phyloP scores from a whole-genome alignment of 75 land plant genomes.

The Pinus taeda region DNA sequence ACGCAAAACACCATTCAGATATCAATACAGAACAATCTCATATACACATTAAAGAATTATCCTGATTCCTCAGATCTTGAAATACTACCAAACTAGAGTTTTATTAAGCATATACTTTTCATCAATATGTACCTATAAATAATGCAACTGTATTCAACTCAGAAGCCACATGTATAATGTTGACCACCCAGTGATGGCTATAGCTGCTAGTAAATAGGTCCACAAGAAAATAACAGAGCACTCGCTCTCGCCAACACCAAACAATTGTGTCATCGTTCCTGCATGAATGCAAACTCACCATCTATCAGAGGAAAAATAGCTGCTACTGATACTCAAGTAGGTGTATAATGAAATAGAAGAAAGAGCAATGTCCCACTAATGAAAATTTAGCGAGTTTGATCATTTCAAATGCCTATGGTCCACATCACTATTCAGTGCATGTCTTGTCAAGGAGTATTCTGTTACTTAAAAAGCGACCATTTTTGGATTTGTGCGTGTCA shows the following conservation, averaged over 20 bases:
- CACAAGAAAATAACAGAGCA: constrained; percentile 63
- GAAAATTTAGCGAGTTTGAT: not conserved
- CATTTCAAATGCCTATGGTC: not conserved
- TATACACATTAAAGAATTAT: too few species aligned
- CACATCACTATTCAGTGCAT: not conserved
- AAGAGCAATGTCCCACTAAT: not conserved
- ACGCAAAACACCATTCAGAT: too few species aligned
- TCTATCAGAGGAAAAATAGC: not conserved
- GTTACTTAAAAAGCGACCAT: not conserved
- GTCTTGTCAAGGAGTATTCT: not conserved
- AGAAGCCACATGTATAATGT: constrained; percentile 53
- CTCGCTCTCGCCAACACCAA: constrained; percentile 59
- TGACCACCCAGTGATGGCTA: constrained; percentile 58
- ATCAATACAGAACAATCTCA: too few species aligned
- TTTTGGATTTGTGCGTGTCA: too few species aligned
- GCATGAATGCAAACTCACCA: not conserved
- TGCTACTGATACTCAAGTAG: not conserved
- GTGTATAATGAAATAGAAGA: not conserved
- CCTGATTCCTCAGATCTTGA: too few species aligned
- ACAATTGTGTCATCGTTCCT: constrained; percentile 61
- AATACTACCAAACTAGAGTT: too few species aligned
- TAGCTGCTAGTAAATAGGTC: constrained; percentile 45
- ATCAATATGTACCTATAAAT: not conserved
- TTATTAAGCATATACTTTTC: not conserved
- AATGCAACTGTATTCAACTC: constrained; percentile 9